Percentiles rank a stretch among this genome's conserved stretches.
Conservation (phyloP, 2,329 filamentous ascomycete species). For the Ophiostoma sp. region DNA sequence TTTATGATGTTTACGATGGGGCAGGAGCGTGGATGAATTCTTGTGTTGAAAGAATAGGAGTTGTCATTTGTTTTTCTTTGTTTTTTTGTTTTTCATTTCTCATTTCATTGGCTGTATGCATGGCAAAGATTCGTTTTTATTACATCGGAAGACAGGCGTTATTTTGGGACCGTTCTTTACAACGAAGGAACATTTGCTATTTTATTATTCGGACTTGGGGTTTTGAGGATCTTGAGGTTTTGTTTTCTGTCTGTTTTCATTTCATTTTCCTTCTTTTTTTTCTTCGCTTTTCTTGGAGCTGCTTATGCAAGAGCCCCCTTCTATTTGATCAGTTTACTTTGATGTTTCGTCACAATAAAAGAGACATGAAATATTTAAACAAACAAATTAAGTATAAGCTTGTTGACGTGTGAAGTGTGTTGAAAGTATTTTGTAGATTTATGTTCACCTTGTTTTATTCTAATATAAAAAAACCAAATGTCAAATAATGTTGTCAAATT, state of each 20-base stretch:
- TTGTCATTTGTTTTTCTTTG: not conserved
- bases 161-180: not conserved
- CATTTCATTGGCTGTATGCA: not conserved
- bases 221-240: not conserved
- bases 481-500: not conserved
- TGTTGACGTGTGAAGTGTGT: no score
- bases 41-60: not conserved
- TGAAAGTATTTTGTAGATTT: no score
- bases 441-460: no score
- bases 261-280: no score
- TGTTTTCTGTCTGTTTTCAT: not conserved
- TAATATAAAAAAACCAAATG: no score
- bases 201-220: not conserved
- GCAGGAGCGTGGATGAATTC: not conserved
- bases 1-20: conserved; percentile 16
- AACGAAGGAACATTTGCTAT: not conserved
- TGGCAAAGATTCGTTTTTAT: not conserved
- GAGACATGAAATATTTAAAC: not conserved
- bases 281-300: not conserved
- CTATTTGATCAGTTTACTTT: not conserved
- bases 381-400: no score
- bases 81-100: not conserved
- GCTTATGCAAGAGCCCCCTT: not conserved
- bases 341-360: conserved; percentile 1
- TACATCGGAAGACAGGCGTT: conserved; percentile 20